phyloP scores from a whole-genome alignment of 805 yeast genomes.

The Priceomyces fermenticarens region DNA sequence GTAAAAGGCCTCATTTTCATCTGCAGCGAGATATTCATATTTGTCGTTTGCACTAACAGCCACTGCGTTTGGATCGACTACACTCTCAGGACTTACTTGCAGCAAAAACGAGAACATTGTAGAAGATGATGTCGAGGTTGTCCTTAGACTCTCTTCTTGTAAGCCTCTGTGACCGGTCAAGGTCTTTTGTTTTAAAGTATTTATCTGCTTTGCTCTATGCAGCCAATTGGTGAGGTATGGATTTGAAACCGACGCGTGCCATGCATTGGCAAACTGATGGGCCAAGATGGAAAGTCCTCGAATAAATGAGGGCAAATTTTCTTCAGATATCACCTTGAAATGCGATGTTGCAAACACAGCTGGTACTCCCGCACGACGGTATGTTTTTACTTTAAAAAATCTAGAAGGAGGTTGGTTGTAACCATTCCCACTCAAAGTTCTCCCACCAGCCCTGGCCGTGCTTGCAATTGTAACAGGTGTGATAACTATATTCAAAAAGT shows the following conservation, averaged over 20 bases:
- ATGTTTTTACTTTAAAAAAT: conserved; percentile 61
- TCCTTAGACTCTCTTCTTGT: conserved; percentile 21
- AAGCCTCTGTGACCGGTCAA: conserved; percentile 22
- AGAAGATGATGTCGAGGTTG: conserved; percentile 2
- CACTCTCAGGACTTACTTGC: conserved; percentile 19
- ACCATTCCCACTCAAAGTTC: no score
- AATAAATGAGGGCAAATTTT: conserved; percentile 58
- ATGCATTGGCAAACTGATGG: conserved; percentile 68
- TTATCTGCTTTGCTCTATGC: conserved; percentile 57
- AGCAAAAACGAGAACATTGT: conserved; percentile 32
- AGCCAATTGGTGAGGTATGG: conserved; percentile 64
- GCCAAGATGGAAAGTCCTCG: conserved; percentile 66
- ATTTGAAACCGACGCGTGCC: conserved; percentile 49
- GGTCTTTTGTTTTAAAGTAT: conserved; percentile 25
- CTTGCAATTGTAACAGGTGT: conserved; percentile 50
- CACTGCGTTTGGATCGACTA: not conserved
- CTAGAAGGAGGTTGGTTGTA: conserved; percentile 5
- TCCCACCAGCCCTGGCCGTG: not conserved
- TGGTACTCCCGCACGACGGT: conserved; percentile 67
- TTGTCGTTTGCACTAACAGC: conserved; percentile 6
- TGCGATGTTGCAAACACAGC: conserved; percentile 75
- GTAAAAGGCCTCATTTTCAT: conserved; percentile 20
- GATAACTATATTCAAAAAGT: conserved; percentile 75
- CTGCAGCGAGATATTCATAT: conserved; percentile 18
- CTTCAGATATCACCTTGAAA: conserved; percentile 63